Base-by-base conservation (phyloP, 768 basidiomycete genomes). In the Mycena kentingensis region DNA sequence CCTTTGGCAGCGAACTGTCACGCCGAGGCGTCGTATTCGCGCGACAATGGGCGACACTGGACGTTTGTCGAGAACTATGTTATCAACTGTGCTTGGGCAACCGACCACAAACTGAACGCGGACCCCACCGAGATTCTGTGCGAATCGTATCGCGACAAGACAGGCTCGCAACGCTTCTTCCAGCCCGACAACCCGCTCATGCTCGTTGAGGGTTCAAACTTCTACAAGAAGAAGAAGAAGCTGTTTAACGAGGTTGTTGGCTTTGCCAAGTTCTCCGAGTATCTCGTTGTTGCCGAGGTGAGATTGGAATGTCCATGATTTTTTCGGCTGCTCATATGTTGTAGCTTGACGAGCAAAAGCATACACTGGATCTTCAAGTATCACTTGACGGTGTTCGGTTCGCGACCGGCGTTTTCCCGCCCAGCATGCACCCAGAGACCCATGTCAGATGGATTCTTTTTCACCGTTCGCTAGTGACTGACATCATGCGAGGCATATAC, bases 191-290 rank as follows among this genome's bases (percentile, higher is more conserved):
- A 90, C 63, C 83, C 89, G 15, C 63, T 98, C 47, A 81, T 95
- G 67, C 76, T 98, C 37, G 78, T 95, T 22, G 81, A 83, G 12
- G 96, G 97, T 0, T 67, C 76, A 11, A 76, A 84, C 49, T 98
- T 83, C 73, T 98, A 84, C 65, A 58, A 58, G 41, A 82, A 78
- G 56, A 88, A 84, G 75, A 83, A 74, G 55, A 88, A 81, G 65
- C 67, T 97, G 19, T 99, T 98, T 63, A 82, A 91, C 39, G 76
- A 84, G 36, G 86, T 99, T 48, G 93, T 93, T 59, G 97, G 97
- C 6, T 98, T 95, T 73, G 87, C 97, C 0, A 95, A 93, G 72
- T 99, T 99, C 70, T 92, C 92, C 0, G 93, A 99, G 73, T 99
- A 90, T 67, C 77, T 98, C 66, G 85, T 98, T 38, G 96, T 98